Conservation (phyloP, 768 basidiomycete genomes). For the Pluteus cervinus region DNA sequence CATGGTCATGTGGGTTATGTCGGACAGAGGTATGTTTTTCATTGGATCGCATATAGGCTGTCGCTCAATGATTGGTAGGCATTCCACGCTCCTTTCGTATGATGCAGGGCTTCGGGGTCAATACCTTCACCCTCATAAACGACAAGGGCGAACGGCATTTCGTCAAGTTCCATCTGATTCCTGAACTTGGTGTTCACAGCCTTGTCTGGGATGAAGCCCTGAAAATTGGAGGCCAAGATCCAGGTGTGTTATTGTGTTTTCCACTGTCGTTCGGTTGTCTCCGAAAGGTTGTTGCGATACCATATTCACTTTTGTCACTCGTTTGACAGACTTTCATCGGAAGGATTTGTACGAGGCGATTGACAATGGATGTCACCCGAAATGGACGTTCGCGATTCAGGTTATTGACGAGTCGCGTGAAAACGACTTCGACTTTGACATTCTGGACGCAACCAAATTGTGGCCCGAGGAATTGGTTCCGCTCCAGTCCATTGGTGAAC, state of each 20-base stretch:
- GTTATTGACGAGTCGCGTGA: conserved; percentile 63
- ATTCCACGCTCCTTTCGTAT: conserved; percentile 83
- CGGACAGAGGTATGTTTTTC: conserved; percentile 49
- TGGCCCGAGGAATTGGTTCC: conserved; percentile 83
- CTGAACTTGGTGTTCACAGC: conserved; percentile 78
- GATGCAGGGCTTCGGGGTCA: conserved; percentile 89
- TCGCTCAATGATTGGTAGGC: conserved; percentile 19
- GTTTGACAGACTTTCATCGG: conserved; percentile 86
- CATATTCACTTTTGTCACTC: too few relatives aligned
- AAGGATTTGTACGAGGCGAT: conserved; percentile 87
- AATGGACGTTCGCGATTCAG: conserved; percentile 78
- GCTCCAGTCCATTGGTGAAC: conserved; percentile 68
- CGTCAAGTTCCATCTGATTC: conserved; percentile 84
- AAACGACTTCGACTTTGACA: conserved; percentile 82
- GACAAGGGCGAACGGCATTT: conserved; percentile 61
- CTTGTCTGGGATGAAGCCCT: conserved; percentile 88
- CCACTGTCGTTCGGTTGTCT: background rate
- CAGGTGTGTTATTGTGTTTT: conserved; percentile 33
- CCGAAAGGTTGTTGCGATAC: conserved; percentile 1
- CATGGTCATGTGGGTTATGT: conserved; percentile 83
- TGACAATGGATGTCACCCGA: conserved; percentile 58
- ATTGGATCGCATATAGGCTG: background rate
- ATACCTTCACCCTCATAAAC: conserved; percentile 77
- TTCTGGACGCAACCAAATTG: conserved; percentile 82
- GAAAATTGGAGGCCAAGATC: conserved; percentile 79